Base-by-base conservation (phyloP, 192 early-diverging fungal genomes). In the Entomortierella lignicola region DNA sequence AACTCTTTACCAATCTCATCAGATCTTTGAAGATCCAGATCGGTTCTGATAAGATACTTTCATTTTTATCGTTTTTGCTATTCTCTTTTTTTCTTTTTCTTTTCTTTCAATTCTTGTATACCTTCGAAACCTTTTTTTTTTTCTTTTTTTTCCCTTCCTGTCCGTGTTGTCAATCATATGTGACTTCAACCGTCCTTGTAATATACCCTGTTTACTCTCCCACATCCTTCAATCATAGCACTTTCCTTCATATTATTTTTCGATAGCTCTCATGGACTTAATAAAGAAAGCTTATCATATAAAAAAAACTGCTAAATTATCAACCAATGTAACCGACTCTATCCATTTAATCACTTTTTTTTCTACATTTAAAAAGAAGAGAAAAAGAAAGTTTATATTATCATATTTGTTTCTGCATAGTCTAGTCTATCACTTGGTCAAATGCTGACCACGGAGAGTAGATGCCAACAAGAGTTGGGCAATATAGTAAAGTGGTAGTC, bases 11-110 rank as follows among this genome's bases (percentile, higher is more conserved):
- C 67, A 70, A 23, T 62, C 75, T 5, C 75, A 67, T 21, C 66
- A 70, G 34, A 59, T 79, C 48, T 79, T 79, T 50, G 67, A 79
- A 25, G 75, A 79, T 55, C 75, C 75, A 31, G 75, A 79, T 50
- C 66, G 75, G 31, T 79, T 79, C 51, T 79, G 32, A 70, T 18
- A 10, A 0, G 7, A 52, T 27, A 50, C 13, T 11, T 43, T 43
- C 7, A 25, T 27, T 2, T 13, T 69, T 32, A 20, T 34, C 17
- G 5, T 64, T 26, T 52, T 50, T 72, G 57, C 15, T 42, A 51
- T 57, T 37, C 52, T 58, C n/a, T 30, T 41, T 48, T 57, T 1
- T 29, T 60, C 37, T 15, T 39, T 29, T 25, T 63, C 51, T 41
- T n/a, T 30, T 20, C 27, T 12, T 31, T n/a, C 52, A 48, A n/a